Evolutionary conservation across 2,329 filamentous ascomycete genomes (phyloP), one percentile per base, ranked within the genome.

Genomic region (Rachicladosporium sp.): DNA sequence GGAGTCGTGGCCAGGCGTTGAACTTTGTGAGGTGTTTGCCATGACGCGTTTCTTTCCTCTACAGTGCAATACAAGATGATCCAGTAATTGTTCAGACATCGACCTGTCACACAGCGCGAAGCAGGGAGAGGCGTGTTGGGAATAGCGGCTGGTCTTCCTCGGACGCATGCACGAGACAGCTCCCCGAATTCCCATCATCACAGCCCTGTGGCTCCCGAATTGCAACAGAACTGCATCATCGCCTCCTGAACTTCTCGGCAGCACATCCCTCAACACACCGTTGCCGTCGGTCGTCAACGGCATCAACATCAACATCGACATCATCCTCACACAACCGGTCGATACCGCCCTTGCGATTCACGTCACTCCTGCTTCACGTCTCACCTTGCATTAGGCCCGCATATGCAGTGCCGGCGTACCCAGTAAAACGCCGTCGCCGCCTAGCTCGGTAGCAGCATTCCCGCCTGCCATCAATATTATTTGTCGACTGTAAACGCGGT

Each of bases 321-420:
- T 19, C 37, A 27, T 11, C 37, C 31, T 19, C 23, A 29, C 8
- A 29, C 19, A 11, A 23, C 35, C 10, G 15, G 11, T 19, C 21
- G 13, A 11, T 6, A 15, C 13, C 19, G 13, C 21, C 12, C 8
- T 29, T n/a, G 4, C 12, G 21, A 10, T 3, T 23, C 6, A n/a
- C 27, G 13, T 13, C 38, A 13, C 33, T 10, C 38, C 29, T 23
- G 12, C 29, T 33, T 35, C 38, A 34, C 36, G 31, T 39, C 38
- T 31, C 38, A 30, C 38, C 38, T 40, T 40, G 38, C 38, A 29
- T 40, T 40, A 34, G 12, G 23, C 29, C 33, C 38, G 38, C 38
- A 41, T 36, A 41, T 41, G 38, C 38, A 41, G 33, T 30, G 34
- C 19, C 29, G 32, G 34, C 38, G 21, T 35, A 27, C 13, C 13